Base-by-base conservation (phyloP, 768 basidiomycete species). In the Pleurotus ostreatus region DNA sequence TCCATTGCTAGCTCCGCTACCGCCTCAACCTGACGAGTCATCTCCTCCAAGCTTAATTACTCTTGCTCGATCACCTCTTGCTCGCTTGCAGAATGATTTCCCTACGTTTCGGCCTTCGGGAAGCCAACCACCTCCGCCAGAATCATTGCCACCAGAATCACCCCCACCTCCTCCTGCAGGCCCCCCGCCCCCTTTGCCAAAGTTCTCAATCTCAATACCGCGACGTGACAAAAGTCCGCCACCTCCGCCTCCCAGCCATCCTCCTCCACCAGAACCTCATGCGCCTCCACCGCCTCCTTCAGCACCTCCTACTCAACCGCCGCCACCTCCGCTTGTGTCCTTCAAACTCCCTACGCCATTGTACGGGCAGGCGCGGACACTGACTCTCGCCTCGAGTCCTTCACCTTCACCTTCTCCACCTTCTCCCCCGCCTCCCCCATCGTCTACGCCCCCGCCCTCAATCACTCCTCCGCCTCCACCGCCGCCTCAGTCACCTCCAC, bases 251-350 rank as follows among this genome's bases (percentile, higher is more conserved):
- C 16, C 46, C 46, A 23, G 23, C 46, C 46, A 66, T 69, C 18
- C 57, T 68, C 60, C 65, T 39, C 64, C 65, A 48, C 69, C 75
- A 8, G 60, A 66, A 13, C 69, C 70, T 47, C 64, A 67, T 52
- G 70, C 74, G 0, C 72, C 72, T 0, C 72, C 71, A 0, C 73
- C 71, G 0, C 70, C 71, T 3, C 69, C 70, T 5, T 61, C 55
- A 60, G 63, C 26, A 66, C 64, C n/a, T 61, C 53, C 49, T 26
- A 30, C 46, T 12, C 48, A 53, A 25, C 64, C 30, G 55, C 68
- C 46, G 51, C 68, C 62, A 11, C 61, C 63, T 52, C 45, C 60
- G 9, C 20, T 34, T 18, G 53, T 49, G 4, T 49, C 38, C 2
- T 59, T 59, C 18, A 52, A 52, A 22, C 40, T 46, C 11, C 37